These are phyloP conservation scores for Yarrowia divulgata DNA, from an alignment of 805 yeast species.

Conservation along the genomic window DNA sequence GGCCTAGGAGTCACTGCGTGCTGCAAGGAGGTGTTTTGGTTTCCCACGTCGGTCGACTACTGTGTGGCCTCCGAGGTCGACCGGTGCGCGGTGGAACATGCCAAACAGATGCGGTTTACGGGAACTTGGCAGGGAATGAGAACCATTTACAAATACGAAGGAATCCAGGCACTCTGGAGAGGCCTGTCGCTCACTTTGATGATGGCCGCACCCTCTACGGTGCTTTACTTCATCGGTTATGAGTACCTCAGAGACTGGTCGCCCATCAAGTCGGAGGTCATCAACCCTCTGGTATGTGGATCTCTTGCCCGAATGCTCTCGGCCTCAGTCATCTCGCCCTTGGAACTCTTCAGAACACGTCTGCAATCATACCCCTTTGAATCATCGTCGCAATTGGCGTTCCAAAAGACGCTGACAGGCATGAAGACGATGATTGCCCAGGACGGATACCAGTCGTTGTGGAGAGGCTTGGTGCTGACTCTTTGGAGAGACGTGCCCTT, in stretches of 20 bases:
- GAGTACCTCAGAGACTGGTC: constrained; percentile 83
- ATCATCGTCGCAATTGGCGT: constrained; percentile 46
- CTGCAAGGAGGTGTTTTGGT: constrained; percentile 53
- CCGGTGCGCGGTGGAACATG: constrained; percentile 53
- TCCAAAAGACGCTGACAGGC: constrained; percentile 56
- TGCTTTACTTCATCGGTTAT: constrained; percentile 93
- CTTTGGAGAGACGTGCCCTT: constrained; percentile 98
- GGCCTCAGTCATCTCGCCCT: constrained; percentile 84
- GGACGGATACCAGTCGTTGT: constrained; percentile 70
- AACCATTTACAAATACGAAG: constrained; percentile 74
- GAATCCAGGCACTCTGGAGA: constrained; percentile 80
- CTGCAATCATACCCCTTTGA: constrained; percentile 65
- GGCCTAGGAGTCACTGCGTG: constrained; percentile 53
- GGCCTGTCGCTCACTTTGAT: constrained; percentile 79
- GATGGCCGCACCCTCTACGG: constrained; percentile 93
- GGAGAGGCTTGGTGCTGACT: constrained; percentile 86
- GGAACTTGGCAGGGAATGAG: constrained; percentile 80
- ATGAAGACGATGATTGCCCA: constrained; percentile 58
- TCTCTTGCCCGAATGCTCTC: constrained; percentile 81
- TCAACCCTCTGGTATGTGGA: constrained; percentile 87
- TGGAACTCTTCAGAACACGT: constrained; percentile 86
- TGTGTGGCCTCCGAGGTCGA: constrained; percentile 51
- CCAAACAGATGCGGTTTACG: constrained; percentile 53
- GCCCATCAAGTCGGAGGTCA: constrained; percentile 55
- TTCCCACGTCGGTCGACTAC: constrained; percentile 51